These are phyloP conservation scores for Scheffersomyces spartinae DNA, from an alignment of 805 yeast species.

Conservation along the genomic window DNA sequence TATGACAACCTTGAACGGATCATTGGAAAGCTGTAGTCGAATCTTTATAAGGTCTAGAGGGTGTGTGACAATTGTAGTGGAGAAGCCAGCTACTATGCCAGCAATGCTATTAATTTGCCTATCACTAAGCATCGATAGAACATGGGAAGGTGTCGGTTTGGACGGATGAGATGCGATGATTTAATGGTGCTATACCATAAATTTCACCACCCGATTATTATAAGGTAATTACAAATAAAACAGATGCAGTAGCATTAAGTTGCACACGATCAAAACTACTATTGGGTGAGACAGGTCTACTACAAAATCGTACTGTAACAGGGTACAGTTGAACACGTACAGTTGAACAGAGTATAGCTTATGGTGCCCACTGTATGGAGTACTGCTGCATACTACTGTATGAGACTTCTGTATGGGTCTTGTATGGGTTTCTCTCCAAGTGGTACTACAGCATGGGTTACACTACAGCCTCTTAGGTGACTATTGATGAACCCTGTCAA, in stretches of 20 bases:
- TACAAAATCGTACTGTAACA: too few relatives aligned
- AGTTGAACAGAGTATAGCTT: too few relatives aligned
- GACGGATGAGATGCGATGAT: too few relatives aligned
- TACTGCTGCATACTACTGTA: background rate
- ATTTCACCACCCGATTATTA: background rate
- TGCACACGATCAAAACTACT: background rate
- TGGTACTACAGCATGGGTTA: constrained; percentile 3
- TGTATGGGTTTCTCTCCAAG: constrained; percentile 1
- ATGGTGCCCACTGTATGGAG: background rate
- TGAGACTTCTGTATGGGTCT: constrained; percentile 1
- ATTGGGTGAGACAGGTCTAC: too few relatives aligned
- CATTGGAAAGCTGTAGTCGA: constrained; percentile 52
- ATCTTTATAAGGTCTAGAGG: constrained; percentile 84
- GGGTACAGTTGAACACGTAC: too few relatives aligned
- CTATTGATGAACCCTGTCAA: background rate
- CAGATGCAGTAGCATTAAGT: background rate
- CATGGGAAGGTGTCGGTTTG: background rate
- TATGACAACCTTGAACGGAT: constrained; percentile 15
- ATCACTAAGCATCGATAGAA: constrained; percentile 1
- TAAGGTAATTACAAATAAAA: background rate
- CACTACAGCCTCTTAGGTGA: background rate
- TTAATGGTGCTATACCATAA: too few relatives aligned
- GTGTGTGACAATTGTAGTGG: constrained; percentile 73
- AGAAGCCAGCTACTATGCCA: constrained; percentile 73
- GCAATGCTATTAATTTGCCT: constrained; percentile 47